Evolutionary conservation across 805 yeast genomes (phyloP), one percentile per base, ranked within the genome.

Genomic region (Ogataea pini): DNA sequence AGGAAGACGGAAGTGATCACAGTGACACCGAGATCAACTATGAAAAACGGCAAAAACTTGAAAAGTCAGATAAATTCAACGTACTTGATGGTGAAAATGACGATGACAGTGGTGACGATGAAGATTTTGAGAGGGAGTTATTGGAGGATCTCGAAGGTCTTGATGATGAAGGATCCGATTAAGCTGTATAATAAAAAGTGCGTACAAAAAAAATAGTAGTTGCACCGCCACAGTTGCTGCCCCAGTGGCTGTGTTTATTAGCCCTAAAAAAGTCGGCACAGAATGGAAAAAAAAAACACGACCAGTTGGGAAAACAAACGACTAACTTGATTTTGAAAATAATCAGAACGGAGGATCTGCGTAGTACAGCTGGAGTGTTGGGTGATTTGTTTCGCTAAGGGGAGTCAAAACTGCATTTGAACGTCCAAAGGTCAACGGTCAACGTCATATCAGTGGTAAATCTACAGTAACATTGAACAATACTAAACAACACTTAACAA

Each of bases 101-200:
- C 1, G 67, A 61, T 6, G 56, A 51, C 0, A 56, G 55, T 3
- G 59, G 51, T 8, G 73, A 72, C 24, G 65, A 72, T 42, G 79
- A 76, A 43, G 80, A 75, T 41, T 71, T 76, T 29, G 82, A 78
- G 53, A 70, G 72, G 50, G 80, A 76, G 55, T 62, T 78, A 39
- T 62, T 77, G 27, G 77, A 76, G 41, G 81, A 78, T 22, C 69
- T 78, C 54, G 80, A 76, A 31, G 78, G 72, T 42, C 58, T 76
- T 32, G 77, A 72, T 39, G 73, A 69, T 17, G 33, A 27, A 36
- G 19, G 36, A 7, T 32, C 18, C 19, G 36, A 16, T 32, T 32
- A 32, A 14, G 36, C 19, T 34, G 37, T 34, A 34, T 34, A 34
- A 34, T 34, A 34, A 34, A n/a, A 34, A 18, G 14, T 10, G 37